phyloP scores from a whole-genome alignment of 1,139 yeast species.

The Nakaseomyces kungkrabaensis region DNA sequence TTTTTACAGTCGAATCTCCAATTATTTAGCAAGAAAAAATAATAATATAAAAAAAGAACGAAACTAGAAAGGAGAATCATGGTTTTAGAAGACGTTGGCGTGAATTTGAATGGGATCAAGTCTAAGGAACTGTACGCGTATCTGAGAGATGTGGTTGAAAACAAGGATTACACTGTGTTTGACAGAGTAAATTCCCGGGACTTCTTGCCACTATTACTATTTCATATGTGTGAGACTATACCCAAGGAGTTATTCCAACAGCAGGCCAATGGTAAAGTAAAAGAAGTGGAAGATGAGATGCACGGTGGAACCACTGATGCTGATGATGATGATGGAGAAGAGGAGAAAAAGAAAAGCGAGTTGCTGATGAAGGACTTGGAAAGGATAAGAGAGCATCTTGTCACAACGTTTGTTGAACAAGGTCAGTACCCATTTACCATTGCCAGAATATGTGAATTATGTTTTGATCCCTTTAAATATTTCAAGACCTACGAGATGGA shows the following conservation, averaged over 20 bases:
- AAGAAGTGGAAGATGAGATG: not conserved
- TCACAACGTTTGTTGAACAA: slow-evolving; percentile 12
- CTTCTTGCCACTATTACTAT: slow-evolving; percentile 15
- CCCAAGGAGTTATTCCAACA: slow-evolving; percentile 19
- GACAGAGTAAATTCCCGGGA: slow-evolving; percentile 9
- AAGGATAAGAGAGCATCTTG: slow-evolving; percentile 11
- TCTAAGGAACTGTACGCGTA: slow-evolving; percentile 15
- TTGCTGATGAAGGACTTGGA: slow-evolving; percentile 7
- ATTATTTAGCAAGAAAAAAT: no score
- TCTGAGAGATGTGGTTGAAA: slow-evolving; percentile 14
- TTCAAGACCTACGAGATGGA: slow-evolving; percentile 19
- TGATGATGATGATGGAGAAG: slow-evolving; percentile 3
- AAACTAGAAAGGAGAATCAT: no score
- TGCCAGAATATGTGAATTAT: slow-evolving; percentile 25
- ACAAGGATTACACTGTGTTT: slow-evolving; percentile 11
- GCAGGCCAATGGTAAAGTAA: not conserved
- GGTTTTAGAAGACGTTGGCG: slow-evolving; percentile 4
- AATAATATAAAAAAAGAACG: no score
- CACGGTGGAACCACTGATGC: not conserved
- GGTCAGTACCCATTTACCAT: slow-evolving; percentile 26
- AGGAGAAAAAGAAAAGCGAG: not conserved
- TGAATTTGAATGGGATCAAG: slow-evolving; percentile 27
- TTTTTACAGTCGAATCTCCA: no score
- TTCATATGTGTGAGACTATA: slow-evolving; percentile 20
- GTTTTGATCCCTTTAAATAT: slow-evolving; percentile 28